Percentiles rank a stretch among this genome's conserved stretches.
These are phyloP conservation scores for Streptanthus diversifolius DNA, from an alignment of 345 rosid species.

Conservation along the genomic window DNA sequence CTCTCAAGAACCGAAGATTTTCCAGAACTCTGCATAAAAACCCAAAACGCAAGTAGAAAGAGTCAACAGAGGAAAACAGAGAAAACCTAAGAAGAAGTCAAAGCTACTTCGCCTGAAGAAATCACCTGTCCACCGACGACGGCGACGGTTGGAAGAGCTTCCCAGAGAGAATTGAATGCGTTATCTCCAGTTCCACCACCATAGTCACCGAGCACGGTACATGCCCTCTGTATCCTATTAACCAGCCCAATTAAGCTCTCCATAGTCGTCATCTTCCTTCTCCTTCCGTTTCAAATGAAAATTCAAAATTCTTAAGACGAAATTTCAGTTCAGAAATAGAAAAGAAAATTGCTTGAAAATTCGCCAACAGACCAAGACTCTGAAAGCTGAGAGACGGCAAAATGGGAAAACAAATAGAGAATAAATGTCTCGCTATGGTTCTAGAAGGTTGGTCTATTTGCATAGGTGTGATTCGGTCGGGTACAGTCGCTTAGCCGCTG, in stretches of 20 bases:
- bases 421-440: conserved; percentile 7
- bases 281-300: conserved; percentile 3
- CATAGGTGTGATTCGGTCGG: conserved; percentile 8
- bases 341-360: conserved; percentile 11
- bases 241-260: conserved; percentile 90
- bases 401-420: background rate
- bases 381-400: background rate
- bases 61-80: background rate
- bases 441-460: conserved; percentile 5
- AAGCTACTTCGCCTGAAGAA: background rate
- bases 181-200: conserved; percentile 67
- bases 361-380: conserved; percentile 15
- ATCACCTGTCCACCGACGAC: conserved; percentile 88
- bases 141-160: conserved; percentile 87
- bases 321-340: background rate
- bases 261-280: conserved; percentile 71
- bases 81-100: conserved; percentile 12
- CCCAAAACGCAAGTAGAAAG: background rate
- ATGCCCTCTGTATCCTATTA: conserved; percentile 88
- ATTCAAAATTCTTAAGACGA: background rate
- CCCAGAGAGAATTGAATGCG: conserved; percentile 85
- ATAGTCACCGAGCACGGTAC: conserved; percentile 88
- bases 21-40: conserved; percentile 74
- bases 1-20: conserved; percentile 98
- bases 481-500: background rate